Evolutionary conservation across 192 early-diverging fungal genomes (phyloP), one percentile per base, ranked within the genome.

Genomic region (Coemansia sp.): DNA sequence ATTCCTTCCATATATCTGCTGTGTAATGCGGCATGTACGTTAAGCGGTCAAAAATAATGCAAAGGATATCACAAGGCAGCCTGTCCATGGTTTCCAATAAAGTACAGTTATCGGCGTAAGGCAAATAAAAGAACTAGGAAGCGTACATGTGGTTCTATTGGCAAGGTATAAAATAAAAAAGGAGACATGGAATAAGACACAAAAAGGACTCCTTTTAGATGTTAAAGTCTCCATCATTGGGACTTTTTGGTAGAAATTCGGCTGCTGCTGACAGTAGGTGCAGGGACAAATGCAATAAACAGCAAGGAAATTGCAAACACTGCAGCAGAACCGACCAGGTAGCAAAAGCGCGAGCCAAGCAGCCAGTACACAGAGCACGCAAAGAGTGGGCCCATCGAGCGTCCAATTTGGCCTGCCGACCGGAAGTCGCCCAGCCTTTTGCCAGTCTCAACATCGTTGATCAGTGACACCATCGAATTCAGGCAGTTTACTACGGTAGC

Each of bases 401-500:
- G 81, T 20, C 96, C 96, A 36, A 98, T 78, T 68, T 98, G 96
- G 0, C 96, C 96, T 52, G 81, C 78, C 6, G 88, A 87, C 14
- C 94, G 75, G 64, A 97, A 98, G 43, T 81, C 66, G 30, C 96
- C 96, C 19, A 98, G 74, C 0, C 87, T 80, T 19, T 81, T 68
- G 20, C 96, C 93, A 21, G 83, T 86, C 3, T 78, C 66, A 40
- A 16, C 7, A 18, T 42, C 19, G 11, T 57, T 31, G 35, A 60
- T 70, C 43, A 80, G 33, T 41, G 79, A 80, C 5, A 76, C 79
- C 46, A 80, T 67, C 15, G 79, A 71, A 43, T 91, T 98, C 36
- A 98, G 68, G 42, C 86, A 89, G 61, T 90, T 97, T 33, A 95
- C 94, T 0, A 98, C 96, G 0, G 96, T 98, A 10, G 93, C 96